These are phyloP conservation scores for Euryodendron excelsum DNA, from an alignment of 148 eudicot genomes.

Conservation along the genomic window DNA sequence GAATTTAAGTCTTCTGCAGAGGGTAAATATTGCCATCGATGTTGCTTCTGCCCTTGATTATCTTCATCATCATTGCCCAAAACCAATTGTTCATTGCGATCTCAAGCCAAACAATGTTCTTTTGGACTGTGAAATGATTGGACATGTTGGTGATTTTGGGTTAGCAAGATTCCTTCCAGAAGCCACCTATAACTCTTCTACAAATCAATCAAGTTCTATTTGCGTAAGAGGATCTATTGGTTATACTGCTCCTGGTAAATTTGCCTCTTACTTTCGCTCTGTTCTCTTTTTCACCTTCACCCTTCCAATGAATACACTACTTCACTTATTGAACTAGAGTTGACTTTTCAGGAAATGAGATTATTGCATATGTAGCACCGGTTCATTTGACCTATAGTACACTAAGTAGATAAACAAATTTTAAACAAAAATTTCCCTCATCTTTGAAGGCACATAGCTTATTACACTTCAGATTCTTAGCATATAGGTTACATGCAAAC, in stretches of 20 bases:
- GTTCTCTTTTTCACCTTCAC: neutral
- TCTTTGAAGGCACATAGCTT: too few species aligned
- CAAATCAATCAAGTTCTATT: neutral
- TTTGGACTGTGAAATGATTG: neutral
- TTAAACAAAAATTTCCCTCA: too few species aligned
- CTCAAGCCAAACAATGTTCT: constrained; percentile 4
- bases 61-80: neutral
- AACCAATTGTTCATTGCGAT: neutral
- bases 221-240: neutral
- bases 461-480: too few species aligned
- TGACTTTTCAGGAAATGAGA: too few species aligned
- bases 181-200: too few species aligned
- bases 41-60: constrained; percentile 2
- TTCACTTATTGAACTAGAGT: too few species aligned
- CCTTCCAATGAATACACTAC: neutral
- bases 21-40: neutral
- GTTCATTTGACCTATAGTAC: too few species aligned
- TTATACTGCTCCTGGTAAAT: neutral
- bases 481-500: too few species aligned
- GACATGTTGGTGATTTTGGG: neutral
- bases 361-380: too few species aligned
- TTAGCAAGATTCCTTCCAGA: neutral
- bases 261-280: neutral
- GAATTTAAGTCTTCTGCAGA: too few species aligned
- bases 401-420: too few species aligned